Percentiles rank a stretch among this genome's conserved stretches.
These are phyloP conservation scores for Xylaria nigripes DNA, from an alignment of 495 filamentous ascomycete species.

Conservation along the genomic window DNA sequence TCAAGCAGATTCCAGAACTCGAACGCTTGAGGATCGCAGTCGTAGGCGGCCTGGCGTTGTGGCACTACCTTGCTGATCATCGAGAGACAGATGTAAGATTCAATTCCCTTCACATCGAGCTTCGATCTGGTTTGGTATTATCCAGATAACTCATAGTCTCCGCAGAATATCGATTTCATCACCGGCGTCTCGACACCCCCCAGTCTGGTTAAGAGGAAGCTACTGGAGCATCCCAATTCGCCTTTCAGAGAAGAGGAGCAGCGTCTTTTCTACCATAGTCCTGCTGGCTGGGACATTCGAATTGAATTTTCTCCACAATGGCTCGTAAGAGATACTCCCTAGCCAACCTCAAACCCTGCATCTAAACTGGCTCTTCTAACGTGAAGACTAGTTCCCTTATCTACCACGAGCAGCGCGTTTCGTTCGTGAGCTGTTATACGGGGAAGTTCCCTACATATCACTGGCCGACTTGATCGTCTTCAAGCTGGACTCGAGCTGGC, in stretches of 20 bases:
- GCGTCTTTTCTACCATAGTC: slow-evolving; percentile 14
- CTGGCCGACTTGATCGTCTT: slow-evolving; percentile 20
- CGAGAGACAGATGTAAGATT: slow-evolving; percentile 18
- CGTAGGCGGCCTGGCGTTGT: slow-evolving; percentile 18
- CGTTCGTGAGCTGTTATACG: slow-evolving; percentile 12
- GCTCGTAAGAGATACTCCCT: slow-evolving; percentile 13
- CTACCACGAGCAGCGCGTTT: slow-evolving; percentile 14
- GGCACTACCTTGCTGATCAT: slow-evolving; percentile 21
- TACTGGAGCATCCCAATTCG: slow-evolving; percentile 17
- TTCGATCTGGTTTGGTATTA: not conserved
- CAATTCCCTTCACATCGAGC: not conserved
- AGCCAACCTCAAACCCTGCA: not conserved
- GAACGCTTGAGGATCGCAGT: slow-evolving; percentile 16
- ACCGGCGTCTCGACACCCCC: slow-evolving; percentile 16
- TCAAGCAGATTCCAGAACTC: slow-evolving; percentile 24
- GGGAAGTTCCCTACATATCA: slow-evolving; percentile 20
- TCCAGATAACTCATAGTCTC: not conserved
- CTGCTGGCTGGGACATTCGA: slow-evolving; percentile 10
- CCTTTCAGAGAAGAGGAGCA: slow-evolving; percentile 16
- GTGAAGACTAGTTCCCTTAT: slow-evolving; percentile 13
- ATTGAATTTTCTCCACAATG: slow-evolving; percentile 18
- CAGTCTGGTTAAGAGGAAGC: slow-evolving; percentile 13
- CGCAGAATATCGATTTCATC: slow-evolving; percentile 23
- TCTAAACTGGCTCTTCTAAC: not conserved
- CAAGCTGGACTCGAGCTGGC: slow-evolving; percentile 19